These are phyloP conservation scores for Eucalyptus caleyi DNA, from an alignment of 345 rosid species.

Conservation along the genomic window DNA sequence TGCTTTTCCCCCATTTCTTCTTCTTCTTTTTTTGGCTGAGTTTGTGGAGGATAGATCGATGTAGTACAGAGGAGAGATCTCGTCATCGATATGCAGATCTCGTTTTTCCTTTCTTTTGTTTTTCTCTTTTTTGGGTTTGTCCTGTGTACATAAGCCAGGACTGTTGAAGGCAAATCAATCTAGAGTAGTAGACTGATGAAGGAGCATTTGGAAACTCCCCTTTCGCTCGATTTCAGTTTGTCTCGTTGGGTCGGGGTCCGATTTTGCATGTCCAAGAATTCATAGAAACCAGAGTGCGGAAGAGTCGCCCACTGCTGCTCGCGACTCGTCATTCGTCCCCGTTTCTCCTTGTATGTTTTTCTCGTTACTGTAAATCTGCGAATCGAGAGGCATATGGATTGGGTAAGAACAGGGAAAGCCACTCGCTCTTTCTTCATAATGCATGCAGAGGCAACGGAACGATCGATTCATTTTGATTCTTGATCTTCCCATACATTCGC, in stretches of 20 bases:
- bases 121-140: neutral
- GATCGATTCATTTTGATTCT: neutral
- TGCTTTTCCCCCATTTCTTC: accelerated
- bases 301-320: neutral
- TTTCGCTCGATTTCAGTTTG: neutral
- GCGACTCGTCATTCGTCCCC: neutral
- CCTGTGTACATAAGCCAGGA: neutral
- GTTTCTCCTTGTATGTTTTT: neutral
- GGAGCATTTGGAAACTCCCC: neutral
- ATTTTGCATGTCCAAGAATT: neutral
- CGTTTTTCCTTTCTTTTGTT: neutral
- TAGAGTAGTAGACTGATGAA: neutral
- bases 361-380: neutral
- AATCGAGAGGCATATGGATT: neutral
- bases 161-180: neutral
- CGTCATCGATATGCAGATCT: neutral
- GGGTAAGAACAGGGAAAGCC: neutral
- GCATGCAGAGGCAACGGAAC: neutral
- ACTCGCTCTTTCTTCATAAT: neutral
- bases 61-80: neutral
- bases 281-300: neutral
- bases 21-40: neutral
- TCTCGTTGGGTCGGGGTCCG: neutral
- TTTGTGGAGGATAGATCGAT: neutral
- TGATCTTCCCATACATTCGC: neutral